Evolutionary conservation across 805 yeast genomes (phyloP).

Genomic region (Yarrowia sp.): DNA sequence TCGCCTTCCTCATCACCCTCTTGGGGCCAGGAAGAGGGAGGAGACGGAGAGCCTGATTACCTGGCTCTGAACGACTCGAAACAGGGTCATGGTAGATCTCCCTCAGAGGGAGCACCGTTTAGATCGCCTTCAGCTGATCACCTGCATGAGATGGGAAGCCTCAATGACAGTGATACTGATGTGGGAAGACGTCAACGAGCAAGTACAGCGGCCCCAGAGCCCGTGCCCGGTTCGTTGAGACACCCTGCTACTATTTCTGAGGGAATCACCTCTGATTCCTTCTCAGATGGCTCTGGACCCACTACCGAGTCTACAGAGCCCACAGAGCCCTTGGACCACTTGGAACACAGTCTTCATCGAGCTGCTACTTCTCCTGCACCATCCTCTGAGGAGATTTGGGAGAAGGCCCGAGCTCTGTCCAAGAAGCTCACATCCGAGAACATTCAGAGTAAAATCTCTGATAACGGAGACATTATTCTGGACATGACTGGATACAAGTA

Average conservation of each 20-base stretch:
- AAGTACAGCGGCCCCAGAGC: constrained; percentile 28
- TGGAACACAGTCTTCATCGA: constrained; percentile 1
- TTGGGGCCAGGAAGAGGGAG: constrained; percentile 23
- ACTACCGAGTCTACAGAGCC: constrained; percentile 7
- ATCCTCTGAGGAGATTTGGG: constrained; percentile 55
- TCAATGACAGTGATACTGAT: not conserved
- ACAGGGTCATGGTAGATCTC: constrained; percentile 15
- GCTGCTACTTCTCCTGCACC: constrained; percentile 34
- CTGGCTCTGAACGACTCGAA: constrained; percentile 29
- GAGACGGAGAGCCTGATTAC: constrained; percentile 29
- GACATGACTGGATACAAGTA: constrained; percentile 98
- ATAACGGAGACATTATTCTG: constrained; percentile 85
- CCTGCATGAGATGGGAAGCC: constrained; percentile 9
- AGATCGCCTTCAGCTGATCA: constrained; percentile 31
- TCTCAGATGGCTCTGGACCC: constrained; percentile 22
- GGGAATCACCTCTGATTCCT: not conserved
- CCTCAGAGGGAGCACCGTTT: constrained; percentile 21
- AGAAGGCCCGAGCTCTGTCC: constrained; percentile 68
- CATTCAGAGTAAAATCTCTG: constrained; percentile 86
- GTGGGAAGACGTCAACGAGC: constrained; percentile 9
- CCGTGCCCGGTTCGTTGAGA: constrained; percentile 14
- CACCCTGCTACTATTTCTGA: constrained; percentile 22
- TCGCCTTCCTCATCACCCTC: constrained; percentile 64
- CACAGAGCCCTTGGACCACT: constrained; percentile 11
- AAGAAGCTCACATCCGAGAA: constrained; percentile 66